These are phyloP conservation scores for Laguncularia racemosa DNA, from an alignment of 345 rosid species.

Conservation along the genomic window DNA sequence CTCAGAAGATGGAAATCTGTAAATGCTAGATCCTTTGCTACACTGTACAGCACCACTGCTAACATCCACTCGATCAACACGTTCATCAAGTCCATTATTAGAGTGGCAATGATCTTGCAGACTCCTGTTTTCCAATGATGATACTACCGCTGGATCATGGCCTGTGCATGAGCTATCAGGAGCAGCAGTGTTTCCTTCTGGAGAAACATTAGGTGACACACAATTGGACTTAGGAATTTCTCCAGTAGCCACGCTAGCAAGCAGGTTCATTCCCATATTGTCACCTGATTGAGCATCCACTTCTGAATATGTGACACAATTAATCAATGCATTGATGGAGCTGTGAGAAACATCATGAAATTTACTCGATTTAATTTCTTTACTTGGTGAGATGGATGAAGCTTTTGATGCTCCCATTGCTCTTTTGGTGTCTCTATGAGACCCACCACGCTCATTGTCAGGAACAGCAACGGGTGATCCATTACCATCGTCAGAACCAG, in stretches of 20 bases:
- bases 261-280: constrained; percentile 91
- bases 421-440: constrained; percentile 35
- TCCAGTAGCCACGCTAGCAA: constrained; percentile 92
- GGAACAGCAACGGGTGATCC: constrained; percentile 36
- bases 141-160: constrained; percentile 23
- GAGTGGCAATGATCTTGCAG: constrained; percentile 18
- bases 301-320: constrained; percentile 72
- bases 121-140: constrained; percentile 19
- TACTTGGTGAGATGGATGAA: constrained; percentile 27
- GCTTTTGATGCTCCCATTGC: constrained; percentile 30
- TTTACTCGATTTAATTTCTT: constrained; percentile 38
- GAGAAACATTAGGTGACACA: constrained; percentile 49
- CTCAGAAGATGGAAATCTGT: background rate
- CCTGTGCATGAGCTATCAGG: constrained; percentile 27
- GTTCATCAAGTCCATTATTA: constrained; percentile 14
- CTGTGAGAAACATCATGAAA: constrained; percentile 50
- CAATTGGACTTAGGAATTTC: constrained; percentile 62
- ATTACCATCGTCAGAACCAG: constrained; percentile 44
- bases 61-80: too few relatives aligned
- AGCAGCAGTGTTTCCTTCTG: constrained; percentile 23
- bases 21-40: too few relatives aligned
- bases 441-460: constrained; percentile 34
- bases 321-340: constrained; percentile 77
- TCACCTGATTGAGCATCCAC: constrained; percentile 45
- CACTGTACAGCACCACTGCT: too few relatives aligned